These are phyloP conservation scores for Powellomyces hirtus DNA, from an alignment of 192 early-diverging fungal species.

Conservation along the genomic window DNA sequence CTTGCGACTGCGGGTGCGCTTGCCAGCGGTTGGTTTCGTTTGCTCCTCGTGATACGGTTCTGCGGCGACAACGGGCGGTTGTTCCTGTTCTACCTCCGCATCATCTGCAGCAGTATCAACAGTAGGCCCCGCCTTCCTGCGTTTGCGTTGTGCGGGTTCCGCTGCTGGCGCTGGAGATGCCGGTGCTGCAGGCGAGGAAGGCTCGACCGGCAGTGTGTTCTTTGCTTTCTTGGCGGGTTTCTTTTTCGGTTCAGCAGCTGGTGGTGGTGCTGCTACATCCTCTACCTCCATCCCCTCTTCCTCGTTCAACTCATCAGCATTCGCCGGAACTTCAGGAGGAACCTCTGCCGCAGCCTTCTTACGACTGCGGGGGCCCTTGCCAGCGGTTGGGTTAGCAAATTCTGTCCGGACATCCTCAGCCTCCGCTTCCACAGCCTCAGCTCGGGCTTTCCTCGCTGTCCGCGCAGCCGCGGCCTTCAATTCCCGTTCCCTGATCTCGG, in stretches of 20 bases:
- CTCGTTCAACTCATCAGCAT: neutral
- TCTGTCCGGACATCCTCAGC: neutral
- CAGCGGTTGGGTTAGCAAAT: neutral
- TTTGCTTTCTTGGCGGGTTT: too few species aligned
- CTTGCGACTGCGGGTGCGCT: too few species aligned
- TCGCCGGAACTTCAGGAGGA: neutral
- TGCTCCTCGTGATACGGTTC: neutral
- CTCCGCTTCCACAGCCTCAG: neutral
- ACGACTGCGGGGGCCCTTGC: neutral
- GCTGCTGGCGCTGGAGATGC: too few species aligned
- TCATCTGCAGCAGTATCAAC: neutral
- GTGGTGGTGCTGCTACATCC: too few species aligned
- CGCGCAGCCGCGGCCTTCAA: neutral
- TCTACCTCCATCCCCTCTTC: neutral
- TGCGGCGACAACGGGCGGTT: neutral
- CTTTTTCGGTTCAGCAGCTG: too few species aligned
- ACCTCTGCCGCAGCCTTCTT: neutral
- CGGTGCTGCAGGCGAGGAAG: too few species aligned
- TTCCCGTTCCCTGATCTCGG: conserved; percentile 1
- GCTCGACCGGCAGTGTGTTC: too few species aligned
- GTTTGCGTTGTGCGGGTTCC: too few species aligned
- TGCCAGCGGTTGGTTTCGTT: neutral
- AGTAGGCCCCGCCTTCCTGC: too few species aligned
- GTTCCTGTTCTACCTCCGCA: neutral
- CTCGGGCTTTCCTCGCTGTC: neutral